phyloP scores from a whole-genome alignment of 805 yeast species.

The Pichia gijzeniarum region DNA sequence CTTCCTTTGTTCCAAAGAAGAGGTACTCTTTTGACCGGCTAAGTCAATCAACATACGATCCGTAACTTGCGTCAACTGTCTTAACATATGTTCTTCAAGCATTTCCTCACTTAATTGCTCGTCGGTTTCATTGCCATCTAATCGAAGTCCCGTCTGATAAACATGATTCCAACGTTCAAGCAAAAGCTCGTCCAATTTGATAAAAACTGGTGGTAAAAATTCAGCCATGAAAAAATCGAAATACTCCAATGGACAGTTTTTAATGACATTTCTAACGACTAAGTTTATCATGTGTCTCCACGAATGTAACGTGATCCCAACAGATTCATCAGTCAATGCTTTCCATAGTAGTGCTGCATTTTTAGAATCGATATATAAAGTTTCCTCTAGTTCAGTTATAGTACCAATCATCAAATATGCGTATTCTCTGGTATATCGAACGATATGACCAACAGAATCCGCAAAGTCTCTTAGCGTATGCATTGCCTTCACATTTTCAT shows the following conservation, averaged over 20 bases:
- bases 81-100: conserved; percentile 92
- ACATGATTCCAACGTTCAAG: conserved; percentile 71
- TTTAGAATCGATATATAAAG: conserved; percentile 79
- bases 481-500: conserved; percentile 90
- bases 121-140: conserved; percentile 54
- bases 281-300: conserved; percentile 96
- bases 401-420: conserved; percentile 88
- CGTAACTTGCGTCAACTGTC: conserved; percentile 90
- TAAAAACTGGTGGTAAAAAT: conserved; percentile 70
- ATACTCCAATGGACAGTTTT: conserved; percentile 75
- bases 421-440: conserved; percentile 92
- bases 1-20: conserved; percentile 49
- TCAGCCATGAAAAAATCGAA: conserved; percentile 66
- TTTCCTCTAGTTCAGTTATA: conserved; percentile 81
- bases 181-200: conserved; percentile 67
- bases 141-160: conserved; percentile 48
- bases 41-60: conserved; percentile 82
- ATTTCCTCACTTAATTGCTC: conserved; percentile 91
- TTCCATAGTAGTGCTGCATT: conserved; percentile 73
- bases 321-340: conserved; percentile 77
- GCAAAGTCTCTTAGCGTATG: conserved; percentile 94
- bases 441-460: conserved; percentile 93
- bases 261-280: conserved; percentile 77
- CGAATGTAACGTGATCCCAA: conserved; percentile 87
- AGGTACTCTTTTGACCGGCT: conserved; percentile 65